phyloP scores from a whole-genome alignment of 495 filamentous ascomycete species.

The Cryomyces minteri region DNA sequence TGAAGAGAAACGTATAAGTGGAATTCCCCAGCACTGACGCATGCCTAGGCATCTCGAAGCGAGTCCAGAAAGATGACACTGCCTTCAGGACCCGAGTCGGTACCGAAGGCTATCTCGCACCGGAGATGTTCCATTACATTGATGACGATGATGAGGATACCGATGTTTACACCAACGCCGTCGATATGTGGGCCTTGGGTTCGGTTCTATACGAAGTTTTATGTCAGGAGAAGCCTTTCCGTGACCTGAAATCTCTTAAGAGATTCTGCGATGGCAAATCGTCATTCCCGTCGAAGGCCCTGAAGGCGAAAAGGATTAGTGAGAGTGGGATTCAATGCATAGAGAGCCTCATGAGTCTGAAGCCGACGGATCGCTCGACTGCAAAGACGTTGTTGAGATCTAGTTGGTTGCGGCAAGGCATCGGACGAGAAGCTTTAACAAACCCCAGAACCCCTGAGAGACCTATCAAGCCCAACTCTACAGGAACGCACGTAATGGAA shows the following conservation, averaged over 20 bases:
- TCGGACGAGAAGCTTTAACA: not conserved
- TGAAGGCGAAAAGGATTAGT: not conserved
- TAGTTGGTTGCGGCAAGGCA: not conserved
- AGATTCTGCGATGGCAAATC: not conserved
- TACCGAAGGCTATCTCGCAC: not conserved
- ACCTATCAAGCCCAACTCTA: too few species aligned
- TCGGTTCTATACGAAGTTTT: constrained; percentile 9
- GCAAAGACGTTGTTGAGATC: not conserved
- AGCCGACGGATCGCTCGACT: not conserved
- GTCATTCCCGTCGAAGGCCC: not conserved
- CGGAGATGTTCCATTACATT: not conserved
- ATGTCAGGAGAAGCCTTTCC: not conserved
- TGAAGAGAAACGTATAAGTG: too few species aligned
- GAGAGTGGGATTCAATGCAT: not conserved
- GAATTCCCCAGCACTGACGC: too few species aligned
- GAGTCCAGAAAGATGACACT: not conserved
- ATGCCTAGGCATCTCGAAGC: not conserved
- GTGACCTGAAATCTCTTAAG: not conserved
- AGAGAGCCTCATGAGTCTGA: not conserved
- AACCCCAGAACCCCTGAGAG: too few species aligned
- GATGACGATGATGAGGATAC: not conserved
- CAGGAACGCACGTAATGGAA: not conserved
- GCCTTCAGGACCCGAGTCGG: not conserved
- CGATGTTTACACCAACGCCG: constrained; percentile 9
- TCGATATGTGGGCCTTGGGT: constrained; percentile 17